Evolutionary conservation across 2,329 filamentous ascomycete genomes (phyloP).

Genomic region (Colletotrichum horii): DNA sequence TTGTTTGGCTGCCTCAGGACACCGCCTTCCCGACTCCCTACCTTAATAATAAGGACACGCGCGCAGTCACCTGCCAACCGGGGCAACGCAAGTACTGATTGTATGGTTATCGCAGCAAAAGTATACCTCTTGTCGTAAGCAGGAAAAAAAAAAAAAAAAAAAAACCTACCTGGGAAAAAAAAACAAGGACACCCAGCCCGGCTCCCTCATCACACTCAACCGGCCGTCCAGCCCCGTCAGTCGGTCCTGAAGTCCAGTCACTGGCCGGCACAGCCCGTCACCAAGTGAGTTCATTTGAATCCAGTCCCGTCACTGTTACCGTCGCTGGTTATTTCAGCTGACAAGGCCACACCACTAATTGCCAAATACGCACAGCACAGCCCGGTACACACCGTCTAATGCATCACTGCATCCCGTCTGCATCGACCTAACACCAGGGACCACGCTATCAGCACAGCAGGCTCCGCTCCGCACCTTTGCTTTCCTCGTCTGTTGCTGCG

Average conservation of each 20-base stretch:
- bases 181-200: constrained; percentile 15
- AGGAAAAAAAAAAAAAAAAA: background rate
- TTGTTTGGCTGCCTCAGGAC: constrained; percentile 21
- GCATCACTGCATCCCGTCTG: background rate
- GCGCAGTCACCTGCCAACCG: constrained; percentile 8
- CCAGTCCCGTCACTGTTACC: background rate
- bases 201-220: constrained; percentile 11
- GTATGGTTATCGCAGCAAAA: constrained; percentile 3
- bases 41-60: constrained; percentile 14
- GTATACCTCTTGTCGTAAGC: background rate
- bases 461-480: background rate
- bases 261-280: background rate
- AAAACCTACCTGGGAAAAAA: background rate
- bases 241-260: constrained; percentile 2
- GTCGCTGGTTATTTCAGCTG: constrained; percentile 4
- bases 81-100: constrained; percentile 2
- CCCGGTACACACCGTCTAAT: background rate
- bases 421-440: background rate
- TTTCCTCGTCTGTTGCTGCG: background rate
- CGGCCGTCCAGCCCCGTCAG: constrained; percentile 3
- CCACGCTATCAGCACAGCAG: constrained; percentile 4
- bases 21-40: background rate
- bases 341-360: background rate
- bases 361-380: background rate
- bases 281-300: background rate